Evolutionary conservation across 2,329 filamentous ascomycete genomes (phyloP).

Genomic region (Colletotrichum coccodes): DNA sequence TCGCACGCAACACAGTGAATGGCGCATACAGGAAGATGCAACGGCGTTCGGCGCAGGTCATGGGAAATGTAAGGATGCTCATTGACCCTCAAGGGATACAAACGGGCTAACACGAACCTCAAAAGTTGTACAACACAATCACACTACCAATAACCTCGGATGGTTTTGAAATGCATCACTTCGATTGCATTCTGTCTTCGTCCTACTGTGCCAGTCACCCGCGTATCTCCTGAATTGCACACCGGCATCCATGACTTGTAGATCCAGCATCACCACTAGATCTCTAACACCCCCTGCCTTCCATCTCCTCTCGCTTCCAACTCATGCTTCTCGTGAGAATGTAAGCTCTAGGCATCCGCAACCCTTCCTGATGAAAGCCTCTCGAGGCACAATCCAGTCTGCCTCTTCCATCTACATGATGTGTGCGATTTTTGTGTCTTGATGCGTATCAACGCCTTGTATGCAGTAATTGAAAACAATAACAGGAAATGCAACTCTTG

Average conservation of each 20-base stretch:
- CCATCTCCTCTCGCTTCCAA: not conserved
- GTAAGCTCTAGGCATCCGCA: slow-evolving; percentile 14
- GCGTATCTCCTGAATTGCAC: slow-evolving; percentile 25
- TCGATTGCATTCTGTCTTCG: slow-evolving; percentile 24
- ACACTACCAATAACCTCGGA: not conserved
- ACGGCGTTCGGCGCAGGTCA: slow-evolving; percentile 24
- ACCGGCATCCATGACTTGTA: slow-evolving; percentile 16
- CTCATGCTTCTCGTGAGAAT: slow-evolving; percentile 25
- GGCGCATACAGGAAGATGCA: not conserved
- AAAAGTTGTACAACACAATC: not conserved
- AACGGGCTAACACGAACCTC: not conserved
- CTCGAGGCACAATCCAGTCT: slow-evolving; percentile 1
- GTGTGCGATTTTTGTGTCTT: slow-evolving; percentile 31
- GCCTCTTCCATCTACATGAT: slow-evolving; percentile 26
- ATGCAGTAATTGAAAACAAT: slow-evolving; percentile 28
- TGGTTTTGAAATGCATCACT: slow-evolving; percentile 25
- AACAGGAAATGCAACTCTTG: slow-evolving; percentile 33
- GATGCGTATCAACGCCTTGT: slow-evolving; percentile 31
- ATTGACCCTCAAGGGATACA: not conserved
- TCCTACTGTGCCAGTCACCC: slow-evolving; percentile 13
- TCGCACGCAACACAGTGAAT: not conserved
- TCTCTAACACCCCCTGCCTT: not conserved
- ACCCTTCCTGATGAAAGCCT: not conserved
- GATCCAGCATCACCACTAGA: slow-evolving; percentile 26
- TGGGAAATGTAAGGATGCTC: slow-evolving; percentile 10